A percentile compares a stretch with the other conserved stretches of the same genome.
Conservation (phyloP, 805 yeast species). For the Suhomyces sp. region DNA sequence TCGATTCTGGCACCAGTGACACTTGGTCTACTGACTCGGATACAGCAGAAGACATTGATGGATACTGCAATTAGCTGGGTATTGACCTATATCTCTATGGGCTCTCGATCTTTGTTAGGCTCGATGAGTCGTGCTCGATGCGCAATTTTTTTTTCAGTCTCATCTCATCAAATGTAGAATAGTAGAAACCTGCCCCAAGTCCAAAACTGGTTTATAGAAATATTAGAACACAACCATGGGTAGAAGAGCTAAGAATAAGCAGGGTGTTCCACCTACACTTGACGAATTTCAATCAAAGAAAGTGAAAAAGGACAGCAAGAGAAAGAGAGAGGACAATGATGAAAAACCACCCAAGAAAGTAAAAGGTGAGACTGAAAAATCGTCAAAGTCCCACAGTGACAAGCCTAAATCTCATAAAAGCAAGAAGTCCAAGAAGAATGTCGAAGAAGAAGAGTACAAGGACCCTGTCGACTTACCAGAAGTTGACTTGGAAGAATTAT, state of each 20-base stretch:
- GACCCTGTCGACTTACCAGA: slow-evolving; percentile 53
- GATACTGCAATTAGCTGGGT: not conserved
- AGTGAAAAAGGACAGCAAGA: slow-evolving; percentile 17
- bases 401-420: slow-evolving; percentile 15
- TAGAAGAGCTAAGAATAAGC: slow-evolving; percentile 89
- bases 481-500: slow-evolving; percentile 63
- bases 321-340: slow-evolving; percentile 13
- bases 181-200: not conserved
- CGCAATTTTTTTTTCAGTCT: slow-evolving; percentile 18
- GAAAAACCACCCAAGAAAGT: slow-evolving; percentile 17
- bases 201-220: not conserved
- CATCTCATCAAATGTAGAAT: slow-evolving; percentile 3
- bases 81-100: not conserved
- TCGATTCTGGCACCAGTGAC: not conserved
- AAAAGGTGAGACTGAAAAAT: slow-evolving; percentile 14
- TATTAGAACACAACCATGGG: slow-evolving; percentile 56
- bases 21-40: not conserved
- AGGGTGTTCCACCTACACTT: slow-evolving; percentile 84
- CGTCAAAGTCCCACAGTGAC: slow-evolving; percentile 16
- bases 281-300: slow-evolving; percentile 67
- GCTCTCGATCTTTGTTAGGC: not conserved
- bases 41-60: not conserved
- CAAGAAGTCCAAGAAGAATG: slow-evolving; percentile 21
- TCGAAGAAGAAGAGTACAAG: slow-evolving; percentile 26
- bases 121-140: slow-evolving; percentile 8